Base-by-base conservation (phyloP, 345 rosid species). In the Aethionema arabicum region DNA sequence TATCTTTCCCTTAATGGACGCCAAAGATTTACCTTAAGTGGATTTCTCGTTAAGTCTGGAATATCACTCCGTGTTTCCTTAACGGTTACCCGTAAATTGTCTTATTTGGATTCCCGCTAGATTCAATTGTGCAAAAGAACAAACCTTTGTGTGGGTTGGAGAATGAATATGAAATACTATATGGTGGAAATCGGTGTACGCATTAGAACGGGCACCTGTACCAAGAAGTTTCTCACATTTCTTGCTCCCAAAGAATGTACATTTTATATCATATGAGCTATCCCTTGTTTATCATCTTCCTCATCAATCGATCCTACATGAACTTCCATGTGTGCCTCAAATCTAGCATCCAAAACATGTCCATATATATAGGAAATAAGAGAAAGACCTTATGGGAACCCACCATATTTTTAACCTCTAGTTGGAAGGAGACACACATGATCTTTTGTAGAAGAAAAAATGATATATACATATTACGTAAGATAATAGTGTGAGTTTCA, bases 241-340 rank as follows among this genome's bases (percentile, higher is more conserved):
- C 83, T 90, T 93, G 70, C 99, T 93, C 79, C 99, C 99, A 61
- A 90, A 90, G 61, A 93, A 90, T 61, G 99, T 95, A 93, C 96
- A 68, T 93, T 97, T 71, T 93, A 97, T 64, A 93, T 93, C 99
- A 93, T 93, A 84, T 93, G 99, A 14, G 99, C 99, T 53, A 93
- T 93, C 74, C 99, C 99, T 78, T 93, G 99, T 74, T 93, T 96
- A 75, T 93, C 99, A 59, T 86, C 90, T 83, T 88, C 97, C 82
- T 93, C 99, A 15, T 93, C 99, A 67, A 93, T 85, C 6, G 99
- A 90, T 61, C 99, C 99, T 42, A 67, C 97, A 77, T 93, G 99
- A 72, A 93, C 95, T 84, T 93, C 99, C 95, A 90, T 90, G 73
- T 93, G 99, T 65, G 99, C 99, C 73, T 90, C 99, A 76, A 93